Percentiles rank a stretch among this genome's conserved stretches.
Evolutionary conservation across 2,329 filamentous ascomycete genomes (phyloP).

Genomic region (Paecilomyces niveus): DNA sequence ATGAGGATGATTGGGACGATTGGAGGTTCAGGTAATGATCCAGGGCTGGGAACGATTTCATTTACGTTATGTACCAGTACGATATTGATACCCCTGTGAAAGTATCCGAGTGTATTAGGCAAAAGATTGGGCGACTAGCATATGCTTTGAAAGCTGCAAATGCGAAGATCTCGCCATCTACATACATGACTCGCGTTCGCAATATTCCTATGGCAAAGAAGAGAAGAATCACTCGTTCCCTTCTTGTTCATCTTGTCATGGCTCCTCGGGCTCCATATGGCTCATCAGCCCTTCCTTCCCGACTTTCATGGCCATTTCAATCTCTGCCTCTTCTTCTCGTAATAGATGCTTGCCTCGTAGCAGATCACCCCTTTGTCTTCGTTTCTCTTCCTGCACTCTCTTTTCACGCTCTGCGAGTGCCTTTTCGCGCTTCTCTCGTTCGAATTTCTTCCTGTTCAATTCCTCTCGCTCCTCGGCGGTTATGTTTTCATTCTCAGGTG

Average conservation of each 20-base stretch:
- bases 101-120: neutral
- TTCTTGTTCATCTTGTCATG: slow-evolving; percentile 3
- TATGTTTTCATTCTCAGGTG: slow-evolving; percentile 28
- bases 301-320: slow-evolving; percentile 37
- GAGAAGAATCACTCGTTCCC: neutral
- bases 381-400: slow-evolving; percentile 37
- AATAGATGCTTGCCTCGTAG: slow-evolving; percentile 35
- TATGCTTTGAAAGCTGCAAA: neutral
- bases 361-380: slow-evolving; percentile 32
- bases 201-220: neutral
- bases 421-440: slow-evolving; percentile 38
- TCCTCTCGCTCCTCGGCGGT: slow-evolving; percentile 32
- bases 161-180: neutral
- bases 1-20: slow-evolving; percentile 40
- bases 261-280: slow-evolving; percentile 26
- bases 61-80: slow-evolving; percentile 2
- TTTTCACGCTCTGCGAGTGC: slow-evolving; percentile 38
- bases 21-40: slow-evolving; percentile 31
- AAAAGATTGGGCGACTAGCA: neutral
- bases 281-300: slow-evolving; percentile 36
- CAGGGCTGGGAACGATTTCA: slow-evolving; percentile 1
- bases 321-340: slow-evolving; percentile 36
- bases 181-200: neutral
- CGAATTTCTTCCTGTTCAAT: slow-evolving; percentile 27
- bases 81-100: slow-evolving; percentile 1